Evolutionary conservation across 129 eudicot genomes (phyloP).

Genomic region (Tagetes patula): DNA sequence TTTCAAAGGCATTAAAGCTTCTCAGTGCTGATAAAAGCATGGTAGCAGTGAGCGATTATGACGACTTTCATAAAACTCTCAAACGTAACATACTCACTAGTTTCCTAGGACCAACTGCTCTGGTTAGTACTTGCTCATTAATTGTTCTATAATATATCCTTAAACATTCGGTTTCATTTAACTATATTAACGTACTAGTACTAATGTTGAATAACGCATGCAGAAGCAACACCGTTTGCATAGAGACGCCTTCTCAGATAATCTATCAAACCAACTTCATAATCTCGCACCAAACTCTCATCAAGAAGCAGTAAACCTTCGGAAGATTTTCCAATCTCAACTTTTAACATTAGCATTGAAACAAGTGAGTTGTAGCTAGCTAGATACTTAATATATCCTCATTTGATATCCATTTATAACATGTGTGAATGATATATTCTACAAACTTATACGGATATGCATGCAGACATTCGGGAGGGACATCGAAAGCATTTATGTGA

Average conservation of each 20-base stretch:
- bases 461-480: slow-evolving; percentile 47
- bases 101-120: slow-evolving; percentile 53
- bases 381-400: background rate
- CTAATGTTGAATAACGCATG: no score
- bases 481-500: slow-evolving; percentile 42
- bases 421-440: background rate
- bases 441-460: background rate
- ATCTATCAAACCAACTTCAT: slow-evolving; percentile 34
- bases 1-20: slow-evolving; percentile 46
- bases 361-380: slow-evolving; percentile 34
- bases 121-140: background rate
- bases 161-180: no score
- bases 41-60: slow-evolving; percentile 58
- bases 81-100: slow-evolving; percentile 44
- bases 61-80: slow-evolving; percentile 48
- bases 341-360: slow-evolving; percentile 50
- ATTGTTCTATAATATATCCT: no score
- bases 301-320: slow-evolving; percentile 42
- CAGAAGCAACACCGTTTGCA: slow-evolving; percentile 33
- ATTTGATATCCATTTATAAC: background rate
- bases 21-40: slow-evolving; percentile 52
- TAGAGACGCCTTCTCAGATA: slow-evolving; percentile 43
- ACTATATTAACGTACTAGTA: no score
- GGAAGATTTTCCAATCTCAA: slow-evolving; percentile 41
- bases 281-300: slow-evolving; percentile 22